Base-by-base conservation (phyloP, 2,329 filamentous ascomycete genomes). In the Aspergillus cejpii region DNA sequence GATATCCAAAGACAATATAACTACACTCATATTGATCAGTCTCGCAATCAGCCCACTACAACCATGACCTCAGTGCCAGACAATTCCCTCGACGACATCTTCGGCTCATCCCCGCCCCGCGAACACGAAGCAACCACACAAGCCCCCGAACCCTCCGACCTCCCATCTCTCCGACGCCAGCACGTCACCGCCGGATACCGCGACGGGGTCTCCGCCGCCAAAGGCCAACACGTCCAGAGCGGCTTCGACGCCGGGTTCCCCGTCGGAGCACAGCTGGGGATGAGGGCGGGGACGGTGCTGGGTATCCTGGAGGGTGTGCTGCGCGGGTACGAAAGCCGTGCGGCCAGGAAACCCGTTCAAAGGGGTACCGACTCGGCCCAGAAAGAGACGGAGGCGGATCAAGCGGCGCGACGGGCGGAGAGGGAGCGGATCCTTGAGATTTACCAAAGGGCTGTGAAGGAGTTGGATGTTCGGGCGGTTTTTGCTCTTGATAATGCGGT, bases 211-310 rank as follows among this genome's bases (percentile, higher is more conserved):
- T 77, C 84, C 0, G 73, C 72, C 2, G 85, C 85, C 24, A 97
- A 97, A 64, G 78, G 79, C 20, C 70, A 75, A 38, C 84, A 81
- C 57, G 80, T 96, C 20, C 92, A 98, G 67, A 75, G 75, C 11
- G 91, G 91, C 0, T 97, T 98, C 61, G 92, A 98, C 63, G 87
- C 91, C 52, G 91, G 91, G 0, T 97, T 89, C 63, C 75, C 81
- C 11, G 74, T 97, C 0, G 92, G 92, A 10, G 90, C 88, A 1
- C 81, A 84, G 41, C 71, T 97, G 23, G 92, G 91, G 0, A 65
- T 85, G 52, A 75, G 76, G 21, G 84, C 82, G 0, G 92, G 92
- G 0, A 81, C 80, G 53, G 69, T 94, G 10, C 65, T 94, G 3
- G 92, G 92, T 0, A 70, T 87, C 3, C 61, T 96, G 5, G 87